phyloP scores from a whole-genome alignment of 2,329 filamentous ascomycete genomes.

The Pseudogymnoascus sp. region DNA sequence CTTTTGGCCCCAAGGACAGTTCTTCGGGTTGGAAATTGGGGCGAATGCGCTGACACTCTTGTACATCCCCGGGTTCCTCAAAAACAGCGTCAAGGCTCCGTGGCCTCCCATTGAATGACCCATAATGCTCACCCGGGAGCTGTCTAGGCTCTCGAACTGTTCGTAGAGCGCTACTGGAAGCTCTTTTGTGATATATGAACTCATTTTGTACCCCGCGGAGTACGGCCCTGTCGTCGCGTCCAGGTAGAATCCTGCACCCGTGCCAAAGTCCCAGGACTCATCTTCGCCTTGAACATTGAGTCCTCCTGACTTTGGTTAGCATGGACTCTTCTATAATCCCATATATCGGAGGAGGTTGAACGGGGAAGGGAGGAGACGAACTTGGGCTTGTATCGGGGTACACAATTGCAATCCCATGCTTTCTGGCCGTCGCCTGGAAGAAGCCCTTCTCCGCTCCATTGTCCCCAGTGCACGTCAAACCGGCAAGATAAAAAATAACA shows the following conservation, averaged over 20 bases:
- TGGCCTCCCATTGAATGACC: constrained; percentile 98
- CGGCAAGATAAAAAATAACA: constrained; percentile 85
- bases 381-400: constrained; percentile 94
- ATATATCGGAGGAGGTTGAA: background rate
- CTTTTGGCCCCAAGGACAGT: constrained; percentile 92
- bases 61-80: constrained; percentile 86
- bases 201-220: constrained; percentile 79
- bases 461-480: constrained; percentile 89
- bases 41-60: constrained; percentile 84
- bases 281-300: constrained; percentile 74
- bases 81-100: constrained; percentile 82
- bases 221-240: constrained; percentile 73
- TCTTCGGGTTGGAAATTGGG: constrained; percentile 76
- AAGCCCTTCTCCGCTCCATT: constrained; percentile 79
- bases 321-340: background rate
- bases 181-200: constrained; percentile 82
- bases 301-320: constrained; percentile 44
- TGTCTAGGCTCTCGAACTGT: constrained; percentile 65
- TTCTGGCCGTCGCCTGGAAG: constrained; percentile 73
- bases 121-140: constrained; percentile 65
- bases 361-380: constrained; percentile 31
- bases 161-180: constrained; percentile 69
- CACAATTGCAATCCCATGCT: constrained; percentile 79
- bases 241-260: constrained; percentile 88
- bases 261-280: constrained; percentile 84